Conservation (phyloP, 345 rosid species). For the Arabis alpina region DNA sequence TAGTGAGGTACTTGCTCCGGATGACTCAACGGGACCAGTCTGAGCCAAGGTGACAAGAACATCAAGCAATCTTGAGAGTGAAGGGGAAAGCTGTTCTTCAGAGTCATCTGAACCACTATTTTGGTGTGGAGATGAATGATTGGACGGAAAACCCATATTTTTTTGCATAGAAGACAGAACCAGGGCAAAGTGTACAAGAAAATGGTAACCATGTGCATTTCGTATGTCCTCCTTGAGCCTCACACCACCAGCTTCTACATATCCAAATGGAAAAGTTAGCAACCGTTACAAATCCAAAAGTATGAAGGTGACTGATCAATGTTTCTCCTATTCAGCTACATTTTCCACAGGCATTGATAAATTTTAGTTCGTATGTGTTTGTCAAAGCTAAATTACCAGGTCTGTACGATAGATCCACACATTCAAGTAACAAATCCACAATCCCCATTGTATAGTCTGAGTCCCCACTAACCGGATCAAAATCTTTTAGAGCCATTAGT, state of each 20-base stretch:
- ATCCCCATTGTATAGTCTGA: constrained; percentile 90
- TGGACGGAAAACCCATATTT: constrained; percentile 44
- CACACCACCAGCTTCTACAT: constrained; percentile 84
- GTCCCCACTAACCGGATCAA: constrained; percentile 83
- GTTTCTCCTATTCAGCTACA: constrained; percentile 5
- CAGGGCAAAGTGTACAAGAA: constrained; percentile 93
- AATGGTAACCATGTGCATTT: constrained; percentile 98
- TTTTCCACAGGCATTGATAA: constrained; percentile 29
- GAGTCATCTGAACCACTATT: constrained; percentile 40
- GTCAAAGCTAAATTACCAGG: constrained; percentile 61
- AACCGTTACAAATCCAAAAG: constrained; percentile 14
- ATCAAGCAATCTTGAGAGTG: constrained; percentile 90
- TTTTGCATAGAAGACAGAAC: constrained; percentile 67
- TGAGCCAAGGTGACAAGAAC: constrained; percentile 84
- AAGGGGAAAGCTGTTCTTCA: constrained; percentile 58
- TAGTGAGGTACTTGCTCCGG: constrained; percentile 54
- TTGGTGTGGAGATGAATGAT: constrained; percentile 40
- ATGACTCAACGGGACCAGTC: constrained; percentile 71
- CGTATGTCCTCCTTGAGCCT: constrained; percentile 91
- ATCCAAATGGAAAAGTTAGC: constrained; percentile 46
- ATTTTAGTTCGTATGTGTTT: constrained; percentile 8
- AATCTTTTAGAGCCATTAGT: constrained; percentile 87
- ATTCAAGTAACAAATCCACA: constrained; percentile 96
- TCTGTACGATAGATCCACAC: constrained; percentile 89
- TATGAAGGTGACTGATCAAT: constrained; percentile 13